Percentiles rank a stretch among this genome's conserved stretches.
Evolutionary conservation across 371 early-diverging fungal species (phyloP).

Genomic region (Mortierella sp.): DNA sequence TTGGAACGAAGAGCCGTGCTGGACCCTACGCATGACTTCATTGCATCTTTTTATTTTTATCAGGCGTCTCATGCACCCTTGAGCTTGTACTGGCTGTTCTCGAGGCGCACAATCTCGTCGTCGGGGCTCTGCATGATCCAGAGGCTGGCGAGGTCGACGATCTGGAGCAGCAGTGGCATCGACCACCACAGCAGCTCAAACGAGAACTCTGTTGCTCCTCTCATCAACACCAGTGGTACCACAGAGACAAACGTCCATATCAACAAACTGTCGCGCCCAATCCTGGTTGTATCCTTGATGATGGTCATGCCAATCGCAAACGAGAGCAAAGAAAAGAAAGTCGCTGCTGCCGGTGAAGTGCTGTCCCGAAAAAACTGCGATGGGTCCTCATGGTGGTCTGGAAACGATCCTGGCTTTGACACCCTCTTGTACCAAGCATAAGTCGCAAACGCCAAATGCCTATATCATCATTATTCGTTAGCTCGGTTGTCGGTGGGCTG

Average conservation of each 20-base stretch:
- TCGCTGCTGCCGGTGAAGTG: conserved; percentile 25
- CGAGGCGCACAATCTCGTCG: conserved; percentile 37
- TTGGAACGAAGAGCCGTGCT: neutral
- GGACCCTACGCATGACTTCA: neutral
- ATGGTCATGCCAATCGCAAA: conserved; percentile 36
- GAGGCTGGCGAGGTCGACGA: conserved; percentile 34
- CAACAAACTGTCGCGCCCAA: conserved; percentile 18
- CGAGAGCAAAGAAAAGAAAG: conserved; percentile 36
- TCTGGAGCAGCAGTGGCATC: conserved; percentile 50
- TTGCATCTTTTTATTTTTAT: neutral
- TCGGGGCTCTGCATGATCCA: conserved; percentile 53
- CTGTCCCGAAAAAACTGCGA: conserved; percentile 23
- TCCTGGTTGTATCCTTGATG: conserved; percentile 33
- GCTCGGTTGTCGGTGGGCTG: neutral
- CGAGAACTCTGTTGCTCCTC: conserved; percentile 26
- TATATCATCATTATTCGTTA: neutral
- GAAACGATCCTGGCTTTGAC: neutral
- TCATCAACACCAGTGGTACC: conserved; percentile 31
- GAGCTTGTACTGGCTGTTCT: conserved; percentile 45
- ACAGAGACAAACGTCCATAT: conserved; percentile 39
- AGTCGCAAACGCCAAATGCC: conserved; percentile 26
- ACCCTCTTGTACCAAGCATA: conserved; percentile 23
- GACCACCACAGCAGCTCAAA: conserved; percentile 55
- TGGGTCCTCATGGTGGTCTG: conserved; percentile 22
- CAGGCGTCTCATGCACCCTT: conserved; percentile 23